A percentile compares a stretch with the other conserved stretches of the same genome.
phyloP scores from a whole-genome alignment of 768 basidiomycete species.

The Kondoa subrosea region DNA sequence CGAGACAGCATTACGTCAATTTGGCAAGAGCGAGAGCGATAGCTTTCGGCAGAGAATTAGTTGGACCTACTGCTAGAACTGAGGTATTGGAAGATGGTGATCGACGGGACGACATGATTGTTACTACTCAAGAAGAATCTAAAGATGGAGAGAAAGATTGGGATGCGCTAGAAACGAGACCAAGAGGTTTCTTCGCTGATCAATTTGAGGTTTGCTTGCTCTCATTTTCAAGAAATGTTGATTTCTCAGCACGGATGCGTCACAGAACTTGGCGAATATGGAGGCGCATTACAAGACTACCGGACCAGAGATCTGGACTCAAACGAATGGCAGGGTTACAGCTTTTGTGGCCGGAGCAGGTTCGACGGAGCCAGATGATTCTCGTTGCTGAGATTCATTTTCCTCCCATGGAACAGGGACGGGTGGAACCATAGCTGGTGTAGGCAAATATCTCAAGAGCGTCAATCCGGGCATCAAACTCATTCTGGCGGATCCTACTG shows the following conservation, averaged over 20 bases:
- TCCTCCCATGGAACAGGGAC: constrained; percentile 46
- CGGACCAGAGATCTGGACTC: constrained; percentile 87
- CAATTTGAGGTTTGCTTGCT: constrained; percentile 58
- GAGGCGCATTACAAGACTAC: constrained; percentile 76
- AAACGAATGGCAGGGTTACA: constrained; percentile 62
- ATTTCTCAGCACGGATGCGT: neutral
- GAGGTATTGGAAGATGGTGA: constrained; percentile 1
- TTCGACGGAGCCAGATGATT: constrained; percentile 26
- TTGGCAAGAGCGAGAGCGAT: constrained; percentile 63
- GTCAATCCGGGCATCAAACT: constrained; percentile 51
- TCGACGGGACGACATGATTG: constrained; percentile 24
- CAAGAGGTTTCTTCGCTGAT: constrained; percentile 81
- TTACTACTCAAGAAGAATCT: constrained; percentile 32
- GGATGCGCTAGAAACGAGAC: constrained; percentile 31
- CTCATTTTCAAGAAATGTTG: neutral
- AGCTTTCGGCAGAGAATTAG: constrained; percentile 43
- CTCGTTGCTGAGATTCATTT: neutral
- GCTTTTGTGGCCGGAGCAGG: constrained; percentile 86
- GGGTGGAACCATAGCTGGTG: constrained; percentile 83
- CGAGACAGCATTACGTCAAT: constrained; percentile 79
- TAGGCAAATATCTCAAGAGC: constrained; percentile 60
- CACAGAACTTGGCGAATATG: constrained; percentile 70
- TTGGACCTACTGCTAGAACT: constrained; percentile 7
- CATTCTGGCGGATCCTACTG: constrained; percentile 75
- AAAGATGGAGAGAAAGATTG: constrained; percentile 29